phyloP scores from a whole-genome alignment of 352 stramenopile species.

The Pythium vanterpoolii region DNA sequence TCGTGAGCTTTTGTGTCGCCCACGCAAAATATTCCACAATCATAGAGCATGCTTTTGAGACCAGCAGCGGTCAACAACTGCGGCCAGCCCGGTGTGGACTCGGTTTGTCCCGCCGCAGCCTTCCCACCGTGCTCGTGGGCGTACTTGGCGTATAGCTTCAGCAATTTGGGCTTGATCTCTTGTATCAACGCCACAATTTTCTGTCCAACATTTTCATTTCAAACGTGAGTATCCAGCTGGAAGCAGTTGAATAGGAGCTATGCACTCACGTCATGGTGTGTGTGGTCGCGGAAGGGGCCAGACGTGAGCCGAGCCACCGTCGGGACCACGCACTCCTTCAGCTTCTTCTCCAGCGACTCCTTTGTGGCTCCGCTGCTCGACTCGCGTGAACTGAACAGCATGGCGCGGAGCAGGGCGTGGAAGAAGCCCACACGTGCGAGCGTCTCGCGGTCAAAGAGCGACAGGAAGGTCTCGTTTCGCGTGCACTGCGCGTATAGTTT shows the following conservation, averaged over 20 bases:
- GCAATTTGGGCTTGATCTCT: slow-evolving; percentile 68
- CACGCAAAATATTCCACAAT: slow-evolving; percentile 74
- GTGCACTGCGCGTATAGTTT: slow-evolving; percentile 39
- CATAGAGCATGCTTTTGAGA: slow-evolving; percentile 68
- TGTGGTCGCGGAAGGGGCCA: slow-evolving; percentile 70
- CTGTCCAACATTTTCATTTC: slow-evolving; percentile 24
- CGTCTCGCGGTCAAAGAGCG: slow-evolving; percentile 45
- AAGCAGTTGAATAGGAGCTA: too few species aligned
- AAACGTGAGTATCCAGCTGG: not conserved
- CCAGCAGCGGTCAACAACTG: slow-evolving; percentile 38
- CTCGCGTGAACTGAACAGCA: slow-evolving; percentile 33
- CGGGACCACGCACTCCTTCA: slow-evolving; percentile 45
- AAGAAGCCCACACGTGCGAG: slow-evolving; percentile 69
- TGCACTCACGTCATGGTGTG: slow-evolving; percentile 57
- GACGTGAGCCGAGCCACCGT: slow-evolving; percentile 55
- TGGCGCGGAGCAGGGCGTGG: slow-evolving; percentile 51
- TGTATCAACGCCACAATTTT: slow-evolving; percentile 66
- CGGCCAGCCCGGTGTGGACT: slow-evolving; percentile 29
- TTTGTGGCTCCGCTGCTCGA: slow-evolving; percentile 3
- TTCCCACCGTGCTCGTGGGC: slow-evolving; percentile 33
- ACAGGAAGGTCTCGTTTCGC: slow-evolving; percentile 39
- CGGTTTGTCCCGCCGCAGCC: slow-evolving; percentile 4
- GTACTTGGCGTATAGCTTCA: slow-evolving; percentile 71
- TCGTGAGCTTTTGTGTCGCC: slow-evolving; percentile 55
- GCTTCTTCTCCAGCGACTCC: slow-evolving; percentile 39